Percentiles rank a stretch among this genome's conserved stretches.
Evolutionary conservation across 2,329 filamentous ascomycete species (phyloP).

Genomic region (Aspergillus fumigatus): DNA sequence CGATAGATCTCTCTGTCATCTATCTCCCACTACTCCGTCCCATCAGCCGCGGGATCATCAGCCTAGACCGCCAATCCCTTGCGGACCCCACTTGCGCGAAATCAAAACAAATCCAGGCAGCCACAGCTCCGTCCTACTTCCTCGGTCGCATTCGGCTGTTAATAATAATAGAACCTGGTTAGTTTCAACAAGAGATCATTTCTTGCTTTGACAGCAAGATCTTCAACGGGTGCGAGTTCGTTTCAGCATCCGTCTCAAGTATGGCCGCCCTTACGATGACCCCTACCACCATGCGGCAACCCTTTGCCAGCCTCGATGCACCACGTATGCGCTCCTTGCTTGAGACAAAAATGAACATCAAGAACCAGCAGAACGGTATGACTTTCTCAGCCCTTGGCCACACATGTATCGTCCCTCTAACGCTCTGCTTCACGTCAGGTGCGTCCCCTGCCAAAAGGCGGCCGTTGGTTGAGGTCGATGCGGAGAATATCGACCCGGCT

Average conservation of each 20-base stretch:
- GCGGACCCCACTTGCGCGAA: conserved; percentile 20
- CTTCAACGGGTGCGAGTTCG: background rate
- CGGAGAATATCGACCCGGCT: conserved; percentile 57
- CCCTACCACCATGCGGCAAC: conserved; percentile 28
- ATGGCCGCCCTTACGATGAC: conserved; percentile 36
- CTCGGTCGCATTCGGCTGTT: background rate
- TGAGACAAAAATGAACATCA: conserved; percentile 28
- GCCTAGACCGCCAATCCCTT: conserved; percentile 18
- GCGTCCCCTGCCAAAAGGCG: conserved; percentile 13
- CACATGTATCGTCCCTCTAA: conserved; percentile 1
- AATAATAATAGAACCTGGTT: background rate
- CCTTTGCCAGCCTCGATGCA: conserved; percentile 32
- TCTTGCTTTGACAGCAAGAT: background rate
- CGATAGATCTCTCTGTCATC: background rate
- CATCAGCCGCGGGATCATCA: background rate
- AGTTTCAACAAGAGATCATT: background rate
- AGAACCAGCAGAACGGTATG: conserved; percentile 32
- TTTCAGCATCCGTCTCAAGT: conserved; percentile 2
- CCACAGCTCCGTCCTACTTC: background rate
- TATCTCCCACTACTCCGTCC: background rate
- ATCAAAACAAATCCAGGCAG: conserved; percentile 16
- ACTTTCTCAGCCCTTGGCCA: background rate
- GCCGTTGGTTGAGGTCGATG: conserved; percentile 35
- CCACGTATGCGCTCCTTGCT: conserved; percentile 29
- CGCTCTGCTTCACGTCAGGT: conserved; percentile 7